Evolutionary conservation across 805 yeast genomes (phyloP), one percentile per base, ranked within the genome.

Genomic region (Wickerhamiella azymoides): DNA sequence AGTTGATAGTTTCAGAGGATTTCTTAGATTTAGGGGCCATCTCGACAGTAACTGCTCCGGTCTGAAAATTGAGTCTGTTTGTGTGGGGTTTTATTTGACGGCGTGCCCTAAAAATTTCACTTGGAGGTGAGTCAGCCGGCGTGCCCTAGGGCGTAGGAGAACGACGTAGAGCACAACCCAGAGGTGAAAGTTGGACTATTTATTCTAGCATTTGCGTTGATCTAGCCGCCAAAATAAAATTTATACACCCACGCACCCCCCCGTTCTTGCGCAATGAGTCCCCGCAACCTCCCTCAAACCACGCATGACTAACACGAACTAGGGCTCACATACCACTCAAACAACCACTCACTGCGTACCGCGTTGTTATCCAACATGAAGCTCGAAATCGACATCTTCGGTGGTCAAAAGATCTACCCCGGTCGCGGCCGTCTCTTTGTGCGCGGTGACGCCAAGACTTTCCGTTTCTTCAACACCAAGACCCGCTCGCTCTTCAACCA

Each of bases 321-420:
- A 40, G 39, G 39, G 45, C 40, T 14, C 40, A 19, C 28, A 6
- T 17, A n/a, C 30, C 40, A 14, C 28, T 14, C 18, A 32, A 28
- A 40, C 36, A 41, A 36, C 44, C 45, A 42, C 39, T 42, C 45
- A 42, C 37, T 32, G 27, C 38, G n/a, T 32, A 10, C 25, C 18
- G 38, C 21, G 19, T 21, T 35, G 39, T 38, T 41, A 33, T 41
- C 45, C 45, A 42, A 65, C 75, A 92, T 92, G 98, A 92, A 92
- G 94, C 84, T 92, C 74, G 98, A 92, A 83, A 76, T 89, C 77
- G 97, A 92, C 74, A 84, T 97, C 69, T 92, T 92, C 79, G 89
- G 98, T 65, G 98, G 98, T 73, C 74, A 89, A 67, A 92, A 89
- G 77, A 89, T 92, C 80, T 92, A 89, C 94, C 98, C 98, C 78